Percentiles rank a stretch among this genome's conserved stretches.
phyloP scores from a whole-genome alignment of 2,329 filamentous ascomycete genomes.

The Phyllosticta citribraziliensis region DNA sequence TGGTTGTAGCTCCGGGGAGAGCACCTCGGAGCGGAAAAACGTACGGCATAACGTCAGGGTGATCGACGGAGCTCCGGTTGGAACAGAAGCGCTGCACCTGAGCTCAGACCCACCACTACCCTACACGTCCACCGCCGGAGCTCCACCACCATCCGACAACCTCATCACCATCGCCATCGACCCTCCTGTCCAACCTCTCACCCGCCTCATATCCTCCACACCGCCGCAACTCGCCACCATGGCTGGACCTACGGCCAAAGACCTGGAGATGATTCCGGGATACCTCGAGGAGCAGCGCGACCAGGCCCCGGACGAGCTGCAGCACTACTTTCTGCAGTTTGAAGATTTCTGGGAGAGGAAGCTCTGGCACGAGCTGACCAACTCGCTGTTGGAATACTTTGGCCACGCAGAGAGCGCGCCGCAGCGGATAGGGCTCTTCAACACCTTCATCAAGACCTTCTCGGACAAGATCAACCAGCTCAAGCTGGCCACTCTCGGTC shows the following conservation, averaged over 20 bases:
- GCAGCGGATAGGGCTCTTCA: constrained; percentile 84
- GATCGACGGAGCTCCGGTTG: constrained; percentile 4
- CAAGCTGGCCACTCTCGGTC: constrained; percentile 83
- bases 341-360: constrained; percentile 98
- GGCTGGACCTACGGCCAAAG: constrained; percentile 47
- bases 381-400: constrained; percentile 82
- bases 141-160: constrained; percentile 13
- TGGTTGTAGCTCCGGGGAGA: constrained; percentile 10
- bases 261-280: constrained; percentile 77
- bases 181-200: constrained; percentile 3
- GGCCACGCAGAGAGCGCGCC: constrained; percentile 67
- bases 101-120: neutral
- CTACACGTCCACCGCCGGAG: constrained; percentile 3
- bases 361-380: constrained; percentile 97
- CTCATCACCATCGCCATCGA: constrained; percentile 14
- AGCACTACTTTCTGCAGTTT: constrained; percentile 79
- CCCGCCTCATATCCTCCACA: neutral
- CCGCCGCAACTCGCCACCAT: constrained; percentile 17
- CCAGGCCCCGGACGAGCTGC: constrained; percentile 74
- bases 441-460: constrained; percentile 90
- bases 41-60: constrained; percentile 2
- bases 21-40: neutral
- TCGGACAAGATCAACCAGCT: constrained; percentile 98
- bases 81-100: neutral
- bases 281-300: constrained; percentile 89